A percentile compares a stretch with the other conserved stretches of the same genome.
Conservation (phyloP, 345 rosid genomes). For the Bretschneidera sinensis region DNA sequence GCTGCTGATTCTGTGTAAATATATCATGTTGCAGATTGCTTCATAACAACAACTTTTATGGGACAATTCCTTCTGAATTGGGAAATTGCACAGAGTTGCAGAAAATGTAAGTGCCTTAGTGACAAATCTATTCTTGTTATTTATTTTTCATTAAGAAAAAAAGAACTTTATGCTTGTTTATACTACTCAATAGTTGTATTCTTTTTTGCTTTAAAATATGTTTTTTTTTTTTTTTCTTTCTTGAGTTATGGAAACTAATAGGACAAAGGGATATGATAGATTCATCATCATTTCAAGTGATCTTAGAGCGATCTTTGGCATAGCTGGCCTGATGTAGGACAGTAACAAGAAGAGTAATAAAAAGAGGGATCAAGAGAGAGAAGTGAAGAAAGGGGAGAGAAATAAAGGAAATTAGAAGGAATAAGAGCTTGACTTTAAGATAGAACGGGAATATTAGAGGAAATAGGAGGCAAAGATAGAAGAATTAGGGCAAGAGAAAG, state of each 20-base stretch:
- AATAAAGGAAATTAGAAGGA: no score
- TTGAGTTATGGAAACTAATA: neutral
- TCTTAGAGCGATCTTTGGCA: no score
- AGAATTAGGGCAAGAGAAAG: no score
- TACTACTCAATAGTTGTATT: neutral
- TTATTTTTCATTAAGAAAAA: neutral
- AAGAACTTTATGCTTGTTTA: neutral
- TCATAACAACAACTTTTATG: slow-evolving; percentile 74
- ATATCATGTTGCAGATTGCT: slow-evolving; percentile 51
- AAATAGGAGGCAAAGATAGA: no score
- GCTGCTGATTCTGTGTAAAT: slow-evolving; percentile 22
- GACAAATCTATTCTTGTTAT: neutral
- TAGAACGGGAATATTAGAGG: no score
- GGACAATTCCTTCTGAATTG: slow-evolving; percentile 76
- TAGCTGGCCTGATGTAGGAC: no score
- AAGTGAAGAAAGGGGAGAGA: no score
- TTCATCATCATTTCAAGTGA: no score
- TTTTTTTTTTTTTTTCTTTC: neutral
- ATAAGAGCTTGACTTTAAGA: no score
- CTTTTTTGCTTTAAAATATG: neutral
- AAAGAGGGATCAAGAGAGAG: no score
- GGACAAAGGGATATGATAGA: no score
- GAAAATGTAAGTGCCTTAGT: slow-evolving; percentile 54
- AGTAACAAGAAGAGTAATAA: no score
- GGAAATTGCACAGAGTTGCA: slow-evolving; percentile 82